These are phyloP conservation scores for Jackrogersella multiformis DNA, from an alignment of 495 filamentous ascomycete genomes.

Conservation along the genomic window DNA sequence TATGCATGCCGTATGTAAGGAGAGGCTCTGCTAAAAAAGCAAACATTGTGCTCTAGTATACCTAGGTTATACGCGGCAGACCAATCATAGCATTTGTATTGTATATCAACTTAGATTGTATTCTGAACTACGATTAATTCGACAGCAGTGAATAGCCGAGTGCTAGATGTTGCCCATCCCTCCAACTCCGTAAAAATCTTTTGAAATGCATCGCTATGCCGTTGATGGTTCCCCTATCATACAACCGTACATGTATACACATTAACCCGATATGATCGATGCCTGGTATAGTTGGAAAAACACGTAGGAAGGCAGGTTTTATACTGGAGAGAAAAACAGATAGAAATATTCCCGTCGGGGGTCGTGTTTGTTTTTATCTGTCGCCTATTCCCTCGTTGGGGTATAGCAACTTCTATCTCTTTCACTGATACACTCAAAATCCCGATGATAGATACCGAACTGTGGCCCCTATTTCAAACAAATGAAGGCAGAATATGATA, in stretches of 20 bases:
- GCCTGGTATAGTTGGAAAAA: no score
- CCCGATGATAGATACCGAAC: background rate
- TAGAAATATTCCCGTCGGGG: constrained; percentile 3
- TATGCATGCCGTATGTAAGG: background rate
- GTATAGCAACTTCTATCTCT: constrained; percentile 3
- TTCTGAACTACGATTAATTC: constrained; percentile 38
- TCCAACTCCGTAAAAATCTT: constrained; percentile 10
- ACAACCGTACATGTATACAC: constrained; percentile 37
- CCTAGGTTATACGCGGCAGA: no score
- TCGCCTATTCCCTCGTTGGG: background rate
- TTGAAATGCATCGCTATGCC: constrained; percentile 40
- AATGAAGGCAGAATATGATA: background rate
- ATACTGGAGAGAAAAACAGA: no score
- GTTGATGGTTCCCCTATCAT: constrained; percentile 30
- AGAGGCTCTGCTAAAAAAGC: background rate
- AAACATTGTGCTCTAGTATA: background rate
- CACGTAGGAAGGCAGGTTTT: no score
- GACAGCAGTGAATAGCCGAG: constrained; percentile 17
- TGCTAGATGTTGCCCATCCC: constrained; percentile 6
- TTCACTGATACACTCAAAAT: background rate
- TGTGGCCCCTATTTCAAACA: background rate
- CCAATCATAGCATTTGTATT: no score
- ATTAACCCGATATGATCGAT: constrained; percentile 13
- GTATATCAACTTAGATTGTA: constrained; percentile 12
- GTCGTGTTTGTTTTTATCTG: background rate